Evolutionary conservation across 148 eudicot genomes (phyloP).

Genomic region (Rhododendron simsii): DNA sequence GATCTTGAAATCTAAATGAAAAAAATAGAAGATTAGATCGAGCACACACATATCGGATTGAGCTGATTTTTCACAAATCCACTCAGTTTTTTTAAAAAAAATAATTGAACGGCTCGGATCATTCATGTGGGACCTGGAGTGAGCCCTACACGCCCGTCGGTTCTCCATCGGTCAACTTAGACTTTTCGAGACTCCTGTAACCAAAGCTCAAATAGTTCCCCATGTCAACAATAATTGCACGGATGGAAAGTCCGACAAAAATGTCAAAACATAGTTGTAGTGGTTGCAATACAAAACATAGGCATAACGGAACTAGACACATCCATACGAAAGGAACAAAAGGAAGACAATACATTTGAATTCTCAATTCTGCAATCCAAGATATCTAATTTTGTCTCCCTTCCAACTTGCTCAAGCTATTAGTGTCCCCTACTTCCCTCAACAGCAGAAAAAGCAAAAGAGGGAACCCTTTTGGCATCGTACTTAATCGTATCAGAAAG

Average conservation of each 20-base stretch:
- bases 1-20: too few relatives aligned
- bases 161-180: too few relatives aligned
- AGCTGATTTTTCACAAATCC: too few relatives aligned
- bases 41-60: too few relatives aligned
- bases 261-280: not conserved
- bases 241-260: not conserved
- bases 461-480: not conserved
- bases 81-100: too few relatives aligned
- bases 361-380: not conserved
- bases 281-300: not conserved
- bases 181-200: not conserved
- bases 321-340: not conserved
- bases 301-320: not conserved
- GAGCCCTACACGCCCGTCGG: too few relatives aligned
- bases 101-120: too few relatives aligned
- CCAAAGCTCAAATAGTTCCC: not conserved
- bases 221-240: not conserved
- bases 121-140: too few relatives aligned
- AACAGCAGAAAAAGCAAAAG: not conserved
- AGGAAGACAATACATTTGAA: not conserved
- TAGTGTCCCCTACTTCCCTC: not conserved
- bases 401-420: not conserved
- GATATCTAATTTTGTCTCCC: not conserved
- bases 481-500: not conserved
- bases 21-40: too few relatives aligned